Evolutionary conservation across 192 early-diverging fungal genomes (phyloP).

Genomic region (Funneliformis mosseae): DNA sequence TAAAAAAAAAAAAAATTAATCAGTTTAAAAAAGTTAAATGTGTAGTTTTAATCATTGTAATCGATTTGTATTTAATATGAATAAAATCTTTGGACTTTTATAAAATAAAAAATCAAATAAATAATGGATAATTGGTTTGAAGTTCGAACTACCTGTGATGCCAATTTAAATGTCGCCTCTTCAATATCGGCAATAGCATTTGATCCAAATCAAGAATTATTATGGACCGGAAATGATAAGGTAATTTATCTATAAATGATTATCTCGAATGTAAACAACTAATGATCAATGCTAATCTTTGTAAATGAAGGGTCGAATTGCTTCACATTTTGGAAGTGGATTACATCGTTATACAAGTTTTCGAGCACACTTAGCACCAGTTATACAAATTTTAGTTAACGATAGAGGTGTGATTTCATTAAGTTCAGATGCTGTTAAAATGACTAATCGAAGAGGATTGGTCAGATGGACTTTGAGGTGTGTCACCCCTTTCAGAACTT

Average conservation of each 20-base stretch:
- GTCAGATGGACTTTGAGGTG: slow-evolving; percentile 60
- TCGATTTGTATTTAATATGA: too few species aligned
- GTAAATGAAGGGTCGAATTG: slow-evolving; percentile 64
- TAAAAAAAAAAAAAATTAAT: too few species aligned
- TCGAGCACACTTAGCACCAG: slow-evolving; percentile 61
- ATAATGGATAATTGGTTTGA: slow-evolving; percentile 15
- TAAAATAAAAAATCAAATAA: background rate
- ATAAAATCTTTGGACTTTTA: too few species aligned
- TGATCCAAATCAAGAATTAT: slow-evolving; percentile 75
- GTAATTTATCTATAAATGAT: slow-evolving; percentile 40
- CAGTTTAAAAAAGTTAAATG: too few species aligned
- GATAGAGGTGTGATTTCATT: slow-evolving; percentile 69
- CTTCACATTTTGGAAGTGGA: slow-evolving; percentile 62
- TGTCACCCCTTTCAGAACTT: slow-evolving; percentile 34
- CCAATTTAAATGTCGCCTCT: background rate
- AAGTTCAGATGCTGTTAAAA: slow-evolving; percentile 61
- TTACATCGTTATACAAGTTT: slow-evolving; percentile 75
- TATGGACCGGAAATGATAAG: slow-evolving; percentile 86
- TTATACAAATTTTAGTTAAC: slow-evolving; percentile 65
- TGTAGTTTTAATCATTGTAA: too few species aligned
- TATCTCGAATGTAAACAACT: background rate
- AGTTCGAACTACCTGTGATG: background rate
- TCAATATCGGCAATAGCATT: slow-evolving; percentile 56
- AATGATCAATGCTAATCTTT: slow-evolving; percentile 8
- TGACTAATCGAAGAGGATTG: slow-evolving; percentile 57